Percentiles rank a stretch among this genome's conserved stretches.
These are phyloP conservation scores for Dendrostoma leiphaemia DNA, from an alignment of 2,329 filamentous ascomycete species.

Conservation along the genomic window DNA sequence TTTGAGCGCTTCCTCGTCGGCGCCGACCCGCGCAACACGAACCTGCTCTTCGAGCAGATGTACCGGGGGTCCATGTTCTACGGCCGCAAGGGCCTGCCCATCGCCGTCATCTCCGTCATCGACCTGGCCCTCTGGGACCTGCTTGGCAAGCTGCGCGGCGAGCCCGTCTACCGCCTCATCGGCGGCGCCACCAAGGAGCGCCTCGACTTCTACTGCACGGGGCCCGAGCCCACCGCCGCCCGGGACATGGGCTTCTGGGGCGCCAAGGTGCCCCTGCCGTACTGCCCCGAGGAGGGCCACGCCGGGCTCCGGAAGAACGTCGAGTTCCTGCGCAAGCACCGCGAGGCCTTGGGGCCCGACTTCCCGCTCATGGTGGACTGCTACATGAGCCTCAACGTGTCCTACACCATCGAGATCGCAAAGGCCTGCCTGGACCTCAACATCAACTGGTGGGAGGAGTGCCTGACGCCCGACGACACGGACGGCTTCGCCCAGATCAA, in stretches of 20 bases:
- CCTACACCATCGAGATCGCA: slow-evolving; percentile 89
- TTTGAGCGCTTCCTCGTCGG: slow-evolving; percentile 90
- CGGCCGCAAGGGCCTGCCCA: slow-evolving; percentile 84
- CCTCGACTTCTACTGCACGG: slow-evolving; percentile 92
- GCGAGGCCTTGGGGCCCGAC: slow-evolving; percentile 80
- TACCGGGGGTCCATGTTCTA: slow-evolving; percentile 97
- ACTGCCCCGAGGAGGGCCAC: slow-evolving; percentile 83
- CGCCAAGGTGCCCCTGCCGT: slow-evolving; percentile 85
- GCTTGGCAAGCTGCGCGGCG: slow-evolving; percentile 83
- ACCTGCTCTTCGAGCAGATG: slow-evolving; percentile 94
- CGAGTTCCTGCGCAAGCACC: slow-evolving; percentile 81
- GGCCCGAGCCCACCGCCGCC: slow-evolving; percentile 76
- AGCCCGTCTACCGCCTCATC: slow-evolving; percentile 93
- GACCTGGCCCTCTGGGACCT: slow-evolving; percentile 93
- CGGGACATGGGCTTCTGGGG: slow-evolving; percentile 88
- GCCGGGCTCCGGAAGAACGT: slow-evolving; percentile 84
- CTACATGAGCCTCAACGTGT: slow-evolving; percentile 93
- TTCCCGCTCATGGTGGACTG: slow-evolving; percentile 95
- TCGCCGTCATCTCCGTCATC: slow-evolving; percentile 91
- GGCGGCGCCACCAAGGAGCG: slow-evolving; percentile 83
- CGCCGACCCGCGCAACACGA: slow-evolving; percentile 85
- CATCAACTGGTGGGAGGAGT: slow-evolving; percentile 98
- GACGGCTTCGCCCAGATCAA: slow-evolving; percentile 90
- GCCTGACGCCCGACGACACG: slow-evolving; percentile 84
- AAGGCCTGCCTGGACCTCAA: slow-evolving; percentile 79